These are phyloP conservation scores for Boletus vinaceobasis DNA, from an alignment of 768 basidiomycete species.

Conservation along the genomic window DNA sequence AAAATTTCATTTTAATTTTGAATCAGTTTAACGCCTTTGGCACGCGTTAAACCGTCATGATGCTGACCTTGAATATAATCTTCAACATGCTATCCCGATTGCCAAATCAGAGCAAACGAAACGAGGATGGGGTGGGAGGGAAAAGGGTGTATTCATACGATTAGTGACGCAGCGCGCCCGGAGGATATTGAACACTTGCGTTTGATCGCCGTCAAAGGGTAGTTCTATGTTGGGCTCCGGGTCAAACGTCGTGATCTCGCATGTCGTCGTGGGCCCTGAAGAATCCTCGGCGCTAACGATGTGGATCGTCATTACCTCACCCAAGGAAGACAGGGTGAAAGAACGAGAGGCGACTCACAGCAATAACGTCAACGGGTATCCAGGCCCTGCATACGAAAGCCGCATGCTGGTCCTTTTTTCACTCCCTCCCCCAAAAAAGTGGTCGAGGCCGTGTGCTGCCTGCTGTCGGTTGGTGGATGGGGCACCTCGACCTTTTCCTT, in stretches of 20 bases:
- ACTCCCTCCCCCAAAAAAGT: conserved; percentile 47
- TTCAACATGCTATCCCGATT: conserved; percentile 55
- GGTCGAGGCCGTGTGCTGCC: conserved; percentile 43
- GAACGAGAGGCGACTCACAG: conserved; percentile 49
- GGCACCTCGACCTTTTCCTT: conserved; percentile 25
- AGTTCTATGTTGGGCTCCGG: conserved; percentile 80
- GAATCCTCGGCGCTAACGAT: conserved; percentile 67
- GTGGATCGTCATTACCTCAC: conserved; percentile 1
- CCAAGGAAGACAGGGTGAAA: background rate
- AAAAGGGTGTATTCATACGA: background rate
- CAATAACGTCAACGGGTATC: conserved; percentile 72
- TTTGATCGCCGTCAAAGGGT: conserved; percentile 65
- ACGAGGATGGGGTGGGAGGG: background rate
- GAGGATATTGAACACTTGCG: conserved; percentile 35
- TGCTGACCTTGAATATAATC: conserved; percentile 77
- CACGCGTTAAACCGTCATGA: background rate
- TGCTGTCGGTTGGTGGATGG: conserved; percentile 19
- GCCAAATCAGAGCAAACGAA: background rate
- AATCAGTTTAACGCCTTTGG: background rate
- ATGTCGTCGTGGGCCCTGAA: conserved; percentile 78
- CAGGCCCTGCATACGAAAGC: conserved; percentile 75
- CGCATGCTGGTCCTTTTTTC: conserved; percentile 82
- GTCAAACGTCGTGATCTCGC: conserved; percentile 83
- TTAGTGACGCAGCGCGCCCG: conserved; percentile 8
- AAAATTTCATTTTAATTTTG: background rate